Evolutionary conservation across 2,329 filamentous ascomycete species (phyloP).

Genomic region (Ophiocordyceps robertsii): DNA sequence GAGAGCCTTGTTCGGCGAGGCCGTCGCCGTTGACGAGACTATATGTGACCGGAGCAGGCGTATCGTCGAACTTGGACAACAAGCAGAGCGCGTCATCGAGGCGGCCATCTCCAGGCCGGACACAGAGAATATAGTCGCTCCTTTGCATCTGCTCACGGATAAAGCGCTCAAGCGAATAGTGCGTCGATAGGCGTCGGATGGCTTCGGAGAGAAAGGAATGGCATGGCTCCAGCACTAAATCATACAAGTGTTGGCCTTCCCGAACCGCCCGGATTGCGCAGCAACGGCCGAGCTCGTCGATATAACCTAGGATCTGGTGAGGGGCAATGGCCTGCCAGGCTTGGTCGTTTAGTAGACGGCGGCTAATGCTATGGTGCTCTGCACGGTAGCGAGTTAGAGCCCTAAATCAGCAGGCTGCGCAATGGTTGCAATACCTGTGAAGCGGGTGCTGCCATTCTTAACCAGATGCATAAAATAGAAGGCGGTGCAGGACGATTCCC

Average conservation of each 20-base stretch:
- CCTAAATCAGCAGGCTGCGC: too few relatives aligned
- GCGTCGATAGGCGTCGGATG: background rate
- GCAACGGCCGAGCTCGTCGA: background rate
- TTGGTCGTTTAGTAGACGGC: background rate
- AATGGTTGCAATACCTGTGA: background rate
- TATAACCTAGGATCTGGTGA: background rate
- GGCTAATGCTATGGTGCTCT: background rate
- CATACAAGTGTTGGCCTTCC: background rate
- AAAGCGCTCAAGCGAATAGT: background rate
- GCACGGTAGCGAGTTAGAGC: too few relatives aligned
- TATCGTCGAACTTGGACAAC: background rate
- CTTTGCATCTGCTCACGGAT: background rate
- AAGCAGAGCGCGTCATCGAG: background rate
- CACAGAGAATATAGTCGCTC: background rate
- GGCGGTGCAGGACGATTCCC: background rate
- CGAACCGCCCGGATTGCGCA: background rate
- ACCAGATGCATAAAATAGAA: background rate
- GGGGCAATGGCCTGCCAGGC: background rate
- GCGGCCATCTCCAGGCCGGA: background rate
- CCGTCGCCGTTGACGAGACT: background rate
- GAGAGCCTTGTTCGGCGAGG: too few relatives aligned
- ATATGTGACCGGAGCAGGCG: background rate
- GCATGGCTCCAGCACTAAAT: background rate
- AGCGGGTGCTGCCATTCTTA: background rate
- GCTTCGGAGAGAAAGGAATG: background rate